A percentile compares a stretch with the other conserved stretches of the same genome.
phyloP scores from a whole-genome alignment of 1,284 basidiomycete genomes.

The Amylostereum chailletii region DNA sequence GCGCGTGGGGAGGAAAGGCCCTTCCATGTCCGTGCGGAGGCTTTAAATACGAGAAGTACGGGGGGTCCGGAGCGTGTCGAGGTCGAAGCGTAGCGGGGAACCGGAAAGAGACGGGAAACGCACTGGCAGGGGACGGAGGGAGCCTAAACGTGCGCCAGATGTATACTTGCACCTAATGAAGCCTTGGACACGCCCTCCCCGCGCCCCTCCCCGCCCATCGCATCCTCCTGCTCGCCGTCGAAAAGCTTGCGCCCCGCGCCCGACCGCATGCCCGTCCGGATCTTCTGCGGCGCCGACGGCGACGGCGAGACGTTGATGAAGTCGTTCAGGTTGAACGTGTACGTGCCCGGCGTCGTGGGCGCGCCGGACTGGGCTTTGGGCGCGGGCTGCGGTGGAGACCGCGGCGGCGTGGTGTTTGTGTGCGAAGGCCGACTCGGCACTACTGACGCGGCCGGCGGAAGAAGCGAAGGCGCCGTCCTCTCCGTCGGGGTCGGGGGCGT shows the following conservation, averaged over 20 bases:
- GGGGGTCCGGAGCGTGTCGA: no score
- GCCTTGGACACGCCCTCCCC: background rate
- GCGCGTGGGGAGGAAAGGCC: no score
- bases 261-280: slow-evolving; percentile 37
- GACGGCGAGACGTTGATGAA: slow-evolving; percentile 69
- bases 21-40: no score
- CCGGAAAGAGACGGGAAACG: no score
- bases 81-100: no score
- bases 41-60: no score
- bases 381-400: slow-evolving; percentile 6
- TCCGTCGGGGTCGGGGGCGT: slow-evolving; percentile 31
- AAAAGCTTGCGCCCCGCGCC: slow-evolving; percentile 63
- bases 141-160: no score
- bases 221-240: slow-evolving; percentile 47
- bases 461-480: slow-evolving; percentile 15
- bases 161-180: no score
- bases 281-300: slow-evolving; percentile 28
- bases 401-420: slow-evolving; percentile 7
- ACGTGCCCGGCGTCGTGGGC: slow-evolving; percentile 30
- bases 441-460: slow-evolving; percentile 23
- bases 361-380: slow-evolving; percentile 15
- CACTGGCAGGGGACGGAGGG: no score
- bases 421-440: slow-evolving; percentile 7
- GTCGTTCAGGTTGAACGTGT: slow-evolving; percentile 57
- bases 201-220: slow-evolving; percentile 5